A percentile compares a stretch with the other conserved stretches of the same genome.
These are phyloP conservation scores for Plenodomus tracheiphilus DNA, from an alignment of 2,329 filamentous ascomycete genomes.

Conservation along the genomic window DNA sequence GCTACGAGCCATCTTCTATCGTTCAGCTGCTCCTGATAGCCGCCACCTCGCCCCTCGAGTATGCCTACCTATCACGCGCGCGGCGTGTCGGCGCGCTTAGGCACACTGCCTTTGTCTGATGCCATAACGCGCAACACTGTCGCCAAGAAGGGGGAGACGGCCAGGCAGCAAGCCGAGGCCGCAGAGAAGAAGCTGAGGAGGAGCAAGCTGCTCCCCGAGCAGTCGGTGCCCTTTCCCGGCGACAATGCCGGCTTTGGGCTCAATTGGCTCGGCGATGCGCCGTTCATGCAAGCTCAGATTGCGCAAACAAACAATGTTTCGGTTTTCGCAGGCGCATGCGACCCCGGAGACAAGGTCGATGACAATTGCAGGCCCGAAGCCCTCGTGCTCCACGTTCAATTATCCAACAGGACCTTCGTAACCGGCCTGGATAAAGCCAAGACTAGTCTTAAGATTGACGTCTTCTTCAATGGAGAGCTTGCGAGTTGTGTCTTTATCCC, in stretches of 20 bases:
- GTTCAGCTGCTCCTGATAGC: background rate
- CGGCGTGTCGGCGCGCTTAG: constrained; percentile 30
- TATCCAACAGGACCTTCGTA: constrained; percentile 37
- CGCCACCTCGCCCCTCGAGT: background rate
- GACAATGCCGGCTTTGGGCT: constrained; percentile 25
- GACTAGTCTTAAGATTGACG: constrained; percentile 52
- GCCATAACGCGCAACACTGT: constrained; percentile 29
- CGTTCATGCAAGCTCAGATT: constrained; percentile 39
- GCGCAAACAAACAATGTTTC: constrained; percentile 3
- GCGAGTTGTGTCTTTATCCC: constrained; percentile 36
- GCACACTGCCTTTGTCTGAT: constrained; percentile 26
- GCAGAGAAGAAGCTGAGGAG: constrained; percentile 23
- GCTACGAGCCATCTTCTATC: background rate
- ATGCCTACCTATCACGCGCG: constrained; percentile 25
- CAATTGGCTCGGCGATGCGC: constrained; percentile 34
- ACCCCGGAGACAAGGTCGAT: background rate
- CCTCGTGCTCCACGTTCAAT: constrained; percentile 35
- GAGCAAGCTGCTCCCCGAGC: constrained; percentile 28
- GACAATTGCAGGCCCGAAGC: constrained; percentile 14
- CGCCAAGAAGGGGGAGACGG: constrained; percentile 23
- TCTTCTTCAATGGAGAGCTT: constrained; percentile 53
- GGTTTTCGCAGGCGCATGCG: too few relatives aligned
- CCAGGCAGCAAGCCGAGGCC: constrained; percentile 21
- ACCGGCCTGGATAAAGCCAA: constrained; percentile 20
- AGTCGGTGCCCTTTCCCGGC: constrained; percentile 28